These are phyloP conservation scores for Tolypocladium guangdongense DNA, from an alignment of 2,329 filamentous ascomycete species.

Conservation along the genomic window DNA sequence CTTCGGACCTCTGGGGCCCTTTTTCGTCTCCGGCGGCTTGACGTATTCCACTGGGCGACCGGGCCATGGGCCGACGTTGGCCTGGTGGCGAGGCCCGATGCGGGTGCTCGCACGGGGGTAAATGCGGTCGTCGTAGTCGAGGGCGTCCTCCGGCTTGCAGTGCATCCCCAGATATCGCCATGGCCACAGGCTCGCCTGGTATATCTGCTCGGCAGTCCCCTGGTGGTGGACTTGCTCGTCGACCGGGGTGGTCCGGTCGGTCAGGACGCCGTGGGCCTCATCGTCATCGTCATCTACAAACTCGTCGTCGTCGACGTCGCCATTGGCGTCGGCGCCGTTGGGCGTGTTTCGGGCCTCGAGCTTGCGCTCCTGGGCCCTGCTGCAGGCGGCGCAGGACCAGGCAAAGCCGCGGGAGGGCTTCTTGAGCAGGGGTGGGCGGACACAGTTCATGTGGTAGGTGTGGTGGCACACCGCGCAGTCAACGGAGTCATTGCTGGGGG, in stretches of 20 bases:
- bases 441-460: slow-evolving; percentile 98
- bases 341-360: slow-evolving; percentile 84
- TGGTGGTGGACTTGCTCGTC: slow-evolving; percentile 46
- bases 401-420: slow-evolving; percentile 96
- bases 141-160: slow-evolving; percentile 85
- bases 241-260: slow-evolving; percentile 53
- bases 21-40: slow-evolving; percentile 79
- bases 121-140: slow-evolving; percentile 96
- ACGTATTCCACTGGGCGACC: slow-evolving; percentile 83
- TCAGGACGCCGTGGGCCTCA: slow-evolving; percentile 41
- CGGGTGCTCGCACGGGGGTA: slow-evolving; percentile 92
- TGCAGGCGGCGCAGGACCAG: slow-evolving; percentile 95
- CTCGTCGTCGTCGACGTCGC: slow-evolving; percentile 57
- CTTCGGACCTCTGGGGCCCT: slow-evolving; percentile 69
- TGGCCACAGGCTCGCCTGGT: slow-evolving; percentile 89
- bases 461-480: slow-evolving; percentile 91
- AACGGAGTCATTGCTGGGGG: slow-evolving; percentile 73
- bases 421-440: slow-evolving; percentile 81
- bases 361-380: slow-evolving; percentile 87
- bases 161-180: slow-evolving; percentile 94
- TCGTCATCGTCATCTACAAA: slow-evolving; percentile 62
- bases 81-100: slow-evolving; percentile 83
- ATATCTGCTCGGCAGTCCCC: slow-evolving; percentile 75
- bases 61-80: slow-evolving; percentile 73
- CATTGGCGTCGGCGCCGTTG: slow-evolving; percentile 55